Evolutionary conservation across 2,329 filamentous ascomycete species (phyloP), one percentile per base, ranked within the genome.

Genomic region (Ophiostoma quercus): DNA sequence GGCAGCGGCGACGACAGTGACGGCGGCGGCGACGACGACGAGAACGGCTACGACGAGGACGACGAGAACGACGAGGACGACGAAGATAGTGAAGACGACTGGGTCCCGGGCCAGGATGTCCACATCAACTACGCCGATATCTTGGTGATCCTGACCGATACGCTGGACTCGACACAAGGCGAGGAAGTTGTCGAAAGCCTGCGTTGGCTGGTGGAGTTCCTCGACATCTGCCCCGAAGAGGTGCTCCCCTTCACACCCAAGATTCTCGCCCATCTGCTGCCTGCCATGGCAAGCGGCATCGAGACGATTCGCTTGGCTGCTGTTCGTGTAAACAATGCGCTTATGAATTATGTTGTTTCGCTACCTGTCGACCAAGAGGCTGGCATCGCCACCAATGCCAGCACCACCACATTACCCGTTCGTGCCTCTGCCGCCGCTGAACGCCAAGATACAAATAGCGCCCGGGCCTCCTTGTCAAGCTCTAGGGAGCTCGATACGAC

Each of bases 211-310:
- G 93, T 97, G 74, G 91, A 91, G 71, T 97, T 99, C 77, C 90
- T 99, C 74, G 94, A 98, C 73, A 98, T 99, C 65, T 97, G 94
- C 75, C 94, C 95, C 0, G 95, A 97, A 77, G 95, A 99, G 76
- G 96, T 99, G 3, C 84, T 99, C 60, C 91, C 92, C 3, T 98
- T 98, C 78, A 95, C 96, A 0, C 96, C 96, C 29, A 92, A 92
- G 74, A 89, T 99, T 39, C 82, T 99, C 62, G 92, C 93, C 1
- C 92, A 97, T 76, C 90, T 99, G 70, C 85, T 99, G 37, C 96
- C 95, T 19, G 93, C 94, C 37, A 92, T 99, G 86, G 94, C 94
- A 5, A 96, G 94, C 76, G 92, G 90, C 68, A 91, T 95, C 14
- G 94, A 98, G 74, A 88, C 90, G 62, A 96, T 98, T 72, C 90